Percentiles rank a stretch among this genome's conserved stretches.
These are phyloP conservation scores for Obelidium mucronatum DNA, from an alignment of 192 early-diverging fungal species.

Conservation along the genomic window DNA sequence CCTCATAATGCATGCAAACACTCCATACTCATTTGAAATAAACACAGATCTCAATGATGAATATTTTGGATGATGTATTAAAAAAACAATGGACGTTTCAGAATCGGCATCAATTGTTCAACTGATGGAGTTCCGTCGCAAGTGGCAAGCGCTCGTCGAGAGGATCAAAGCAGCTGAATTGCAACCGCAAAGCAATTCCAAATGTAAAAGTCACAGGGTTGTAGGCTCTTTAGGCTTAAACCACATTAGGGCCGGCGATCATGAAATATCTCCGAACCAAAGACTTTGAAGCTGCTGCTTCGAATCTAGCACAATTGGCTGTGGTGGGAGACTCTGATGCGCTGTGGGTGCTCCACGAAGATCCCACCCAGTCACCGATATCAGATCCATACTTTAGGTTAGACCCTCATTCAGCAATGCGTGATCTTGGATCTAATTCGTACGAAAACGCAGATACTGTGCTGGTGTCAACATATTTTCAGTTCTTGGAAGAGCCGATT, in stretches of 20 bases:
- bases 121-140: neutral
- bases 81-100: neutral
- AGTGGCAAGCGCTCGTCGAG: neutral
- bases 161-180: neutral
- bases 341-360: slow-evolving; percentile 1
- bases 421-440: no score
- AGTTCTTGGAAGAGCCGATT: neutral
- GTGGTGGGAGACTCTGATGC: slow-evolving; percentile 21
- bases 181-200: neutral
- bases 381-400: slow-evolving; percentile 14
- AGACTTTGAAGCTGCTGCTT: neutral
- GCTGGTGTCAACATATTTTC: neutral
- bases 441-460: slow-evolving; percentile 2
- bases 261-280: neutral
- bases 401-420: neutral
- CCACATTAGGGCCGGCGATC: neutral
- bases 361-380: slow-evolving; percentile 7
- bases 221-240: neutral
- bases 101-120: neutral
- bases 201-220: neutral
- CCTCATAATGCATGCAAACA: neutral
- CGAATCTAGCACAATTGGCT: neutral
- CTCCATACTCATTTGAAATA: no score
- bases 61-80: no score
- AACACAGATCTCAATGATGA: neutral